Base-by-base conservation (phyloP, 805 yeast species). In the Candida boleticola region DNA sequence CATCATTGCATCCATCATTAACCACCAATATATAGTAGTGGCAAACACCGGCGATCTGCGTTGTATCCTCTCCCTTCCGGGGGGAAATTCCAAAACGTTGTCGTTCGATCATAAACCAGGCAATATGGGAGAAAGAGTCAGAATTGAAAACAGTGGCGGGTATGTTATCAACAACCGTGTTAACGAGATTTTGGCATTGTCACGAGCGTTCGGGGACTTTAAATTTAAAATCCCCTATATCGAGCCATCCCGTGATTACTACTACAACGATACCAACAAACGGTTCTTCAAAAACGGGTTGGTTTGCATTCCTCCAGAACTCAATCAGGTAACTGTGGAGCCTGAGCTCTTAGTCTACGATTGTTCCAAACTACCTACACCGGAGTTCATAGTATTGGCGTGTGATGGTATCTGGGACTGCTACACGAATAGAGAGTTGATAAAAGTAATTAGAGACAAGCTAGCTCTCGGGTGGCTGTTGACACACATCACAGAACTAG, bases 21-120 rank as follows among this genome's bases (percentile, higher is more conserved):
- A 56, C n/a, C 52, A 60, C 27, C 51, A 57, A 25, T 65, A 57
- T 44, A 63, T 85, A 11, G 71, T 75, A 18, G 82, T 80, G 10
- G 84, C 86, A 13, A 85, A 85, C 52, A 73, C 86, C 2, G 95
- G 95, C 3, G 95, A 85, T 59, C 83, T 90, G 5, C 68, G 95
- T 45, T 75, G 85, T 45, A 75, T 85, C 5, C 51, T 82, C 35
- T 73, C 82, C 10, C 60, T 71, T 16, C 54, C 65, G 29, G 89
- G 88, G 1, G 85, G 85, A 1, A 53, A 55, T 5, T 66, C 83
- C 6, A 85, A 85, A 57, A 74, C 73, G 3, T 52, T 71, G 9
- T 64, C 72, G 20, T 70, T 63, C 50, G 76, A 71, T 49, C 76
- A 71, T 46, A 71, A 70, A 40, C 76, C 76, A 3, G 54, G 62